These are phyloP conservation scores for Symbiodinium pilosum DNA, from an alignment of 73 alveolate genomes.

Conservation along the genomic window DNA sequence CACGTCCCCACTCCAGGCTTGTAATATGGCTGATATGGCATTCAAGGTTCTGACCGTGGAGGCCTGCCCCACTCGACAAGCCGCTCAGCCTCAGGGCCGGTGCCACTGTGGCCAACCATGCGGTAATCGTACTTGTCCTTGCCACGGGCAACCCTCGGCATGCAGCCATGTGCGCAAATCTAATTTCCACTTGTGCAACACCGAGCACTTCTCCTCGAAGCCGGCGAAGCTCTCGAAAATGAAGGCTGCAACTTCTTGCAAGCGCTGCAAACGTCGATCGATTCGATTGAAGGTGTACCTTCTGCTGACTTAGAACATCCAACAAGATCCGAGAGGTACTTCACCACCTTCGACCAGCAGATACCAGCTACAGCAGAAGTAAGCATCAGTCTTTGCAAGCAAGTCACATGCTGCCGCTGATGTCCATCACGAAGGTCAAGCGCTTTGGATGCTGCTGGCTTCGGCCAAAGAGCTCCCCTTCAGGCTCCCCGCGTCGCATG, in stretches of 20 bases:
- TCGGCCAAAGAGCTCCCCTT: slow-evolving; percentile 30
- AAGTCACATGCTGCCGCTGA: slow-evolving; percentile 82
- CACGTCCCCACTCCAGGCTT: too few species aligned
- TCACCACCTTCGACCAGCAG: background rate
- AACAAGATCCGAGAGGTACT: too few species aligned
- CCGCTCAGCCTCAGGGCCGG: slow-evolving; percentile 67
- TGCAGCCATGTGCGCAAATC: background rate
- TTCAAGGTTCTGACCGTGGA: slow-evolving; percentile 24
- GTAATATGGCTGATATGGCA: too few species aligned
- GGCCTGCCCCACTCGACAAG: slow-evolving; percentile 69
- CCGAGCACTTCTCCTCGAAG: slow-evolving; percentile 24
- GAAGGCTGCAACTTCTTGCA: slow-evolving; percentile 76
- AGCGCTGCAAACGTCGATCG: slow-evolving; percentile 63
- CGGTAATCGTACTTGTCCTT: slow-evolving; percentile 50
- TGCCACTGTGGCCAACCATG: slow-evolving; percentile 82
- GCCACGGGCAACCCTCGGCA: background rate
- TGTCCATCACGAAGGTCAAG: slow-evolving; percentile 61
- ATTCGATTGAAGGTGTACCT: slow-evolving; percentile 75
- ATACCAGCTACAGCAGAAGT: background rate
- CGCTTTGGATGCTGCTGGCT: slow-evolving; percentile 76
- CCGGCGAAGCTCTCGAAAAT: slow-evolving; percentile 69
- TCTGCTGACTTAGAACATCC: background rate
- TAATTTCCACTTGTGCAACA: background rate
- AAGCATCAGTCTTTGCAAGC: background rate
- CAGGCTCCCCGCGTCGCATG: slow-evolving; percentile 67